Conservation (phyloP, 2,329 filamentous ascomycete genomes). For the Penicillium sp. region DNA sequence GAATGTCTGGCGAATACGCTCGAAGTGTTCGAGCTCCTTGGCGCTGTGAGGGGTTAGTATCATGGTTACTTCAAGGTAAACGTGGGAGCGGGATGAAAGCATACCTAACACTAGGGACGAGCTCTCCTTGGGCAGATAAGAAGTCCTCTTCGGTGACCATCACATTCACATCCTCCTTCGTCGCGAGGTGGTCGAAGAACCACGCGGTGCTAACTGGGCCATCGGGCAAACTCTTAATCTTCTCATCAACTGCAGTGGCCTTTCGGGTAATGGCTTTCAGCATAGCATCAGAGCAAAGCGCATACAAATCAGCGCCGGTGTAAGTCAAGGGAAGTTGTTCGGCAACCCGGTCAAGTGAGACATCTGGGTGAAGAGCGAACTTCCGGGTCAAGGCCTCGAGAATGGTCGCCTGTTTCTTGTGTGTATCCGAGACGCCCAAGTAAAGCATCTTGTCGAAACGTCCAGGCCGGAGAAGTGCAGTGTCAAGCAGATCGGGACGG, state of each 20-base stretch:
- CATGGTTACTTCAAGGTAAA: not conserved
- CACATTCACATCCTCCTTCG: slow-evolving; percentile 75
- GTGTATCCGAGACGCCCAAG: slow-evolving; percentile 90
- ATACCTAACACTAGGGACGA: slow-evolving; percentile 79
- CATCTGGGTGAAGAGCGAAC: slow-evolving; percentile 75
- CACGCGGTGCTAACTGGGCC: slow-evolving; percentile 74
- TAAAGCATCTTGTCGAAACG: slow-evolving; percentile 99
- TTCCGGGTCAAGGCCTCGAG: slow-evolving; percentile 91
- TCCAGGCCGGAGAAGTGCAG: slow-evolving; percentile 80
- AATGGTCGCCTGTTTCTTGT: slow-evolving; percentile 93
- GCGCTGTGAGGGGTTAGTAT: slow-evolving; percentile 53
- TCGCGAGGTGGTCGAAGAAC: slow-evolving; percentile 92
- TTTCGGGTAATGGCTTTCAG: slow-evolving; percentile 95
- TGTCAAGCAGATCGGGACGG: slow-evolving; percentile 85
- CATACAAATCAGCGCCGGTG: slow-evolving; percentile 95
- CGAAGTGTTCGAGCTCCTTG: slow-evolving; percentile 88
- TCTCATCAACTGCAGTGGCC: slow-evolving; percentile 75
- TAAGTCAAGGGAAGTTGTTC: slow-evolving; percentile 86
- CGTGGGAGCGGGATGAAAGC: slow-evolving; percentile 1
- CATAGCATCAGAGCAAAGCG: slow-evolving; percentile 96
- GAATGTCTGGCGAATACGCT: slow-evolving; percentile 75
- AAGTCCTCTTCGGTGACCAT: slow-evolving; percentile 90
- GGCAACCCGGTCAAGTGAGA: slow-evolving; percentile 73
- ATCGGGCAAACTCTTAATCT: slow-evolving; percentile 63
- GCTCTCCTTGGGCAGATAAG: slow-evolving; percentile 70